Base-by-base conservation (phyloP, 495 filamentous ascomycete genomes). In the Haplographium delicatum region DNA sequence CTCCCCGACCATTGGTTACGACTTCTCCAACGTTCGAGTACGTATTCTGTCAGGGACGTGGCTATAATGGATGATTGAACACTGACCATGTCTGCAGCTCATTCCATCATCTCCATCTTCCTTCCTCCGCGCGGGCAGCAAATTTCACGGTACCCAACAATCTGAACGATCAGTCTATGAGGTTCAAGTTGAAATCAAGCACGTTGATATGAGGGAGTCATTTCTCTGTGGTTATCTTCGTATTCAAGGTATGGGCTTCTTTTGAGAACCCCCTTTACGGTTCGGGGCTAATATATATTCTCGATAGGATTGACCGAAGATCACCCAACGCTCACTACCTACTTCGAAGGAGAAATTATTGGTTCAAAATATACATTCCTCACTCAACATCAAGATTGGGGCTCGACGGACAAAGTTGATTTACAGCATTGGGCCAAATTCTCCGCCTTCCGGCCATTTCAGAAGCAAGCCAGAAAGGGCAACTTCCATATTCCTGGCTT, bases 321-420 rank as follows among this genome's bases (percentile, higher is more conserved):
- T 67, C 90, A 97, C 65, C 91, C 91, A 28, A 96, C 91, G 24
- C 69, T 99, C 34, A 97, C 90, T 2, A 99, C 94, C 2, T 99
- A 94, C 63, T 99, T 99, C 59, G 90, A 96, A 70, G 94, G 91
- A 56, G 94, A 99, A 71, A 95, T 99, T 33, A 96, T 99, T 55
- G 94, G 94, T 23, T 83, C 81, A 50, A 95, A 95, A 60, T 90
- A 97, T 68, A 85, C 84, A 13, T 99, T 99, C 69, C 78, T 85
- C 51, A 99, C 94, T 35, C 81, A 85, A 51, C 86, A 96, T 61
- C 78, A 87, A 48, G 80, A 80, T 60, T 99, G 94, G 94, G 91
- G 91, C 34, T 90, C 88, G 10, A 88, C 76, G 37, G 90, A 96
- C 54, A 93, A 93, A 66, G 86, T 90, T 37, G 94, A 99, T 65